These are phyloP conservation scores for Mycosphaerella sp. DNA, from an alignment of 2,329 filamentous ascomycete genomes.

Conservation along the genomic window DNA sequence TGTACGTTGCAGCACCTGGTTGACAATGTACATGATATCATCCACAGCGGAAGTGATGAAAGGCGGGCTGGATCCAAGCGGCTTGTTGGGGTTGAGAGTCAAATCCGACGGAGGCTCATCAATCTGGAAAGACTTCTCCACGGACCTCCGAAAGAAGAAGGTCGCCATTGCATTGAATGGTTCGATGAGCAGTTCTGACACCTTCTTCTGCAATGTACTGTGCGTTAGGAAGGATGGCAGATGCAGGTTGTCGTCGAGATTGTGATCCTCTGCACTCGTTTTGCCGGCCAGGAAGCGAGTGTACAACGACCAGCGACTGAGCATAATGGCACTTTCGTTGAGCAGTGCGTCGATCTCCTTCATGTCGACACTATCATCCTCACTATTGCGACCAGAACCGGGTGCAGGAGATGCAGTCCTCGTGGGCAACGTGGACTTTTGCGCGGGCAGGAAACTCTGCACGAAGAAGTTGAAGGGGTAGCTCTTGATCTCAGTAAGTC, in stretches of 20 bases:
- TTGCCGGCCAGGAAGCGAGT: conserved; percentile 82
- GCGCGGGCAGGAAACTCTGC: conserved; percentile 77
- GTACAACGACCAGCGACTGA: conserved; percentile 89
- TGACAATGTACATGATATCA: conserved; percentile 99
- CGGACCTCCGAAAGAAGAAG: conserved; percentile 93
- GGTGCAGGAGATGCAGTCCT: conserved; percentile 69
- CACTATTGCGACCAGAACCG: conserved; percentile 56
- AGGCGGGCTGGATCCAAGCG: conserved; percentile 70
- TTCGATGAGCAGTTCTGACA: conserved; percentile 63
- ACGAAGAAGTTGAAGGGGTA: conserved; percentile 97
- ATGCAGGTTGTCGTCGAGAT: conserved; percentile 41
- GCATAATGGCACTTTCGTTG: conserved; percentile 84
- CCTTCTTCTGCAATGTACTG: conserved; percentile 74
- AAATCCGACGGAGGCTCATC: conserved; percentile 81
- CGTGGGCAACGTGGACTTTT: conserved; percentile 53
- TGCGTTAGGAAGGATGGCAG: conserved; percentile 69
- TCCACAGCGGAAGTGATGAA: conserved; percentile 94
- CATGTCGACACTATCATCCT: conserved; percentile 94
- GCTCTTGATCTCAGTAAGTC: conserved; percentile 89
- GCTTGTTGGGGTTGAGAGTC: conserved; percentile 64
- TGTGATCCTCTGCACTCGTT: conserved; percentile 45
- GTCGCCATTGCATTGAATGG: conserved; percentile 91
- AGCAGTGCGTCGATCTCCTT: conserved; percentile 86
- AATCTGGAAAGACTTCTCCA: conserved; percentile 95
- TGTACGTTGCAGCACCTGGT: conserved; percentile 79